A percentile compares a stretch with the other conserved stretches of the same genome.
Conservation (phyloP, 768 basidiomycete species). For the Leccinum obscurum region DNA sequence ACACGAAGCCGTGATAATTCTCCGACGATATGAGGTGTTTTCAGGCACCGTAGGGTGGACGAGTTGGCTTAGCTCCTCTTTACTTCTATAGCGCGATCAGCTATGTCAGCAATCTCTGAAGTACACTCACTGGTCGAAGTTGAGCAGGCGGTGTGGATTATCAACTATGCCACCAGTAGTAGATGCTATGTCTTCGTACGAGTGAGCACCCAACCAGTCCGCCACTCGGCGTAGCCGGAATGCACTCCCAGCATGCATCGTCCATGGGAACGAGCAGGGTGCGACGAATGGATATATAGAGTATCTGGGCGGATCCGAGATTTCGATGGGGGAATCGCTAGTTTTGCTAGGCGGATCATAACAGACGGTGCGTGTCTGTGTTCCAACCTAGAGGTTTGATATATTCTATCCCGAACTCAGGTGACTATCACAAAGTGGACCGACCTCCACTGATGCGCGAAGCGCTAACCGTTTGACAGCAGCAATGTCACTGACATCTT, state of each 20-base stretch:
- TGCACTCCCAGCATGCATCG: constrained; percentile 40
- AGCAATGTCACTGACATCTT: constrained; percentile 37
- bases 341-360: constrained; percentile 33
- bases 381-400: constrained; percentile 16
- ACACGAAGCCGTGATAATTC: constrained; percentile 43
- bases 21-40: constrained; percentile 6
- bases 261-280: constrained; percentile 50
- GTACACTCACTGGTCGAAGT: constrained; percentile 37
- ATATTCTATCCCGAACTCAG: constrained; percentile 11
- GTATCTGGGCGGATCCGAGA: constrained; percentile 43
- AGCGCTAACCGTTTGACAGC: constrained; percentile 53
- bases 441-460: constrained; percentile 55
- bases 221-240: constrained; percentile 65
- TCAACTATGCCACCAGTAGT: constrained; percentile 41
- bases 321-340: constrained; percentile 26
- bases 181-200: constrained; percentile 35
- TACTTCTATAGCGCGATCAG: constrained; percentile 20
- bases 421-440: constrained; percentile 13
- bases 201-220: constrained; percentile 51
- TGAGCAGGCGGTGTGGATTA: constrained; percentile 36
- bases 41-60: constrained; percentile 7
- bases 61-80: constrained; percentile 17
- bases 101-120: background rate
- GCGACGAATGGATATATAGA: constrained; percentile 69
- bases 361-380: constrained; percentile 22